phyloP scores from a whole-genome alignment of 495 filamentous ascomycete genomes.

The Xylaria sp. region DNA sequence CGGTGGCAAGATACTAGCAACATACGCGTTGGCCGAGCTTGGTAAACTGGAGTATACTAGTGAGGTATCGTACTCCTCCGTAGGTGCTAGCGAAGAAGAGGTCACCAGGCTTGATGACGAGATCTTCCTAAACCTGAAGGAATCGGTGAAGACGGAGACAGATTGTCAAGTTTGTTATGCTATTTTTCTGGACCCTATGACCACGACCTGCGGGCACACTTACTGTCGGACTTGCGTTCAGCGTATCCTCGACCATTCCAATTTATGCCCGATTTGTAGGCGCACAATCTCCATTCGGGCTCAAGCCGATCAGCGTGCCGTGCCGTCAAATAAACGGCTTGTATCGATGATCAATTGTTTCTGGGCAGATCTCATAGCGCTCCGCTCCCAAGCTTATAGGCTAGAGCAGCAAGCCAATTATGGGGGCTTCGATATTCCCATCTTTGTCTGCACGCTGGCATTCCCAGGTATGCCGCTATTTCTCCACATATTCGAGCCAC shows the following conservation, averaged over 20 bases:
- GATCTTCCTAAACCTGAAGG: constrained; percentile 63
- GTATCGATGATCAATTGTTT: constrained; percentile 65
- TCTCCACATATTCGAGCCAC: constrained; percentile 88
- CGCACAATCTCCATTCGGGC: constrained; percentile 67
- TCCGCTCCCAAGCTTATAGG: constrained; percentile 43
- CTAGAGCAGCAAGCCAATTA: constrained; percentile 46
- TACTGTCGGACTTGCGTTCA: constrained; percentile 83
- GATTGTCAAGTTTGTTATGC: constrained; percentile 90
- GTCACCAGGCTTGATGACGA: constrained; percentile 55
- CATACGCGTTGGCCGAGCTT: constrained; percentile 47
- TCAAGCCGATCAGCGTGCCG: constrained; percentile 52
- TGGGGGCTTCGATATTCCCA: constrained; percentile 66
- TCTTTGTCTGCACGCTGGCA: constrained; percentile 83
- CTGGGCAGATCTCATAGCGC: constrained; percentile 68
- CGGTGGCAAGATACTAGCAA: constrained; percentile 68
- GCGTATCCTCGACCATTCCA: constrained; percentile 75
- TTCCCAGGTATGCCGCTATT: constrained; percentile 86
- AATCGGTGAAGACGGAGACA: constrained; percentile 68
- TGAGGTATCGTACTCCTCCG: constrained; percentile 53
- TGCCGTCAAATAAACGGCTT: constrained; percentile 68
- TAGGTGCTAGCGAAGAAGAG: constrained; percentile 44
- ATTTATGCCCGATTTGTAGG: constrained; percentile 81
- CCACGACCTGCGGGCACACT: constrained; percentile 86
- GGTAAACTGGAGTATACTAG: constrained; percentile 35
- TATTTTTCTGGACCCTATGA: constrained; percentile 79